Conservation (phyloP, 768 basidiomycete genomes). For the Suillus americanus region DNA sequence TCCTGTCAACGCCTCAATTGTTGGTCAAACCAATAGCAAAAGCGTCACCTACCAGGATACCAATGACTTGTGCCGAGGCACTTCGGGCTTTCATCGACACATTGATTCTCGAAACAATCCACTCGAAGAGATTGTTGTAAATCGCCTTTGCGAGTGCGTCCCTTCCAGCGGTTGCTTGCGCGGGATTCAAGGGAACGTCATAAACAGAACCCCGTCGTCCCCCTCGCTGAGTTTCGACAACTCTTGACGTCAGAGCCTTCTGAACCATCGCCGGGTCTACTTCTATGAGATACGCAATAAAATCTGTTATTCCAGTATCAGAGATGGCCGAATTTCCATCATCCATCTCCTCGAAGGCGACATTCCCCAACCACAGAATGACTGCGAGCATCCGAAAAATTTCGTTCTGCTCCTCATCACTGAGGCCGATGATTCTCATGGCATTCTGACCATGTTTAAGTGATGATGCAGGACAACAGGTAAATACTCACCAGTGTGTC, state of each 20-base stretch:
- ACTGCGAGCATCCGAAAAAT: conserved; percentile 93
- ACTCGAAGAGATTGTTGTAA: conserved; percentile 98
- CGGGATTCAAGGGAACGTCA: conserved; percentile 90
- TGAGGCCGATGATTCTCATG: conserved; percentile 92
- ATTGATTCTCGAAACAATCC: conserved; percentile 97
- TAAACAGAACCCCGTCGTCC: conserved; percentile 95
- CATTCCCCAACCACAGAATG: conserved; percentile 95
- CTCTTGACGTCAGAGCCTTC: conserved; percentile 81
- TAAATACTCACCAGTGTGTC: conserved; percentile 76
- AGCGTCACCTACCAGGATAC: conserved; percentile 68
- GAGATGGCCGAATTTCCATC: conserved; percentile 83
- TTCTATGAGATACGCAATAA: conserved; percentile 93
- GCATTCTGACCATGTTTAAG: conserved; percentile 58
- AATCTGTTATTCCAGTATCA: conserved; percentile 90
- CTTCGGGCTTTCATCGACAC: conserved; percentile 90
- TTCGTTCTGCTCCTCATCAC: conserved; percentile 78
- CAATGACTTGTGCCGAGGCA: conserved; percentile 77
- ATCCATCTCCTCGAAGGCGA: conserved; percentile 85
- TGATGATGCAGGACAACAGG: conserved; percentile 4
- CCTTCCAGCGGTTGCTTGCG: conserved; percentile 85
- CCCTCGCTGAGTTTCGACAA: conserved; percentile 91
- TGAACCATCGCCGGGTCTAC: conserved; percentile 75
- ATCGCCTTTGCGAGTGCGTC: conserved; percentile 95
- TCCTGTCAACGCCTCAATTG: conserved; percentile 48
- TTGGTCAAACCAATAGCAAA: conserved; percentile 2